phyloP scores from a whole-genome alignment of 2,329 filamentous ascomycete species.

The Penicillium sclerotigenum region DNA sequence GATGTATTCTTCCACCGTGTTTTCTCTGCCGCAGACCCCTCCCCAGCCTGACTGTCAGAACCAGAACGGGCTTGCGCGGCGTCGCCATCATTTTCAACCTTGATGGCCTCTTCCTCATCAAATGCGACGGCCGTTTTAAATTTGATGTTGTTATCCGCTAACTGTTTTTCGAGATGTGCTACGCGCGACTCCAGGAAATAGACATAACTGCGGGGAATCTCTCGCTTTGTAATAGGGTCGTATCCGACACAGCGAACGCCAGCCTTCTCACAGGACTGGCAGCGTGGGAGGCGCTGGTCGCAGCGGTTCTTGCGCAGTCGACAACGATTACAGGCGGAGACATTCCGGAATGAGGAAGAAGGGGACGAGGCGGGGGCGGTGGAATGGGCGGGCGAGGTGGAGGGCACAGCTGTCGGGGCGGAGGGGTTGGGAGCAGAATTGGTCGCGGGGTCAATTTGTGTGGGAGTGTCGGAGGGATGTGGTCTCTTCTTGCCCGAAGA shows the following conservation, averaged over 20 bases:
- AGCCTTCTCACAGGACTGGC: constrained; percentile 90
- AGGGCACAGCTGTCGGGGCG: constrained; percentile 12
- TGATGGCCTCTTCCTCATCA: constrained; percentile 48
- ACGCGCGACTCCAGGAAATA: constrained; percentile 90
- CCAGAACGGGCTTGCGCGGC: constrained; percentile 17
- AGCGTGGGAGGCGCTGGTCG: constrained; percentile 88
- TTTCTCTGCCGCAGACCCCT: constrained; percentile 15
- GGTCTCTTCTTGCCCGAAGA: constrained; percentile 39
- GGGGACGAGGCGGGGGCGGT: constrained; percentile 22
- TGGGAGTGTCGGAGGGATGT: constrained; percentile 28
- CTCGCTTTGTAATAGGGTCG: constrained; percentile 92
- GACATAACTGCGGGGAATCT: constrained; percentile 90
- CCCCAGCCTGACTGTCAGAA: constrained; percentile 16
- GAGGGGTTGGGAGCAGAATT: constrained; percentile 17
- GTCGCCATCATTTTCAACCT: constrained; percentile 30
- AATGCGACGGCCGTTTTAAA: constrained; percentile 70
- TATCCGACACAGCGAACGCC: constrained; percentile 88
- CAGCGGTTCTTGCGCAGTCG: constrained; percentile 90
- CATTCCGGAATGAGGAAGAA: constrained; percentile 66
- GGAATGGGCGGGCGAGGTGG: constrained; percentile 23
- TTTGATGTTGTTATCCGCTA: constrained; percentile 65
- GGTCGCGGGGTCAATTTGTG: constrained; percentile 19
- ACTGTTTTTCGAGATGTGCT: constrained; percentile 73
- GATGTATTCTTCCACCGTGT: constrained; percentile 12
- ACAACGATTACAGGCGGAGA: constrained; percentile 92